phyloP scores from a whole-genome alignment of 306 rosid genomes.

The Castanospermum australe region DNA sequence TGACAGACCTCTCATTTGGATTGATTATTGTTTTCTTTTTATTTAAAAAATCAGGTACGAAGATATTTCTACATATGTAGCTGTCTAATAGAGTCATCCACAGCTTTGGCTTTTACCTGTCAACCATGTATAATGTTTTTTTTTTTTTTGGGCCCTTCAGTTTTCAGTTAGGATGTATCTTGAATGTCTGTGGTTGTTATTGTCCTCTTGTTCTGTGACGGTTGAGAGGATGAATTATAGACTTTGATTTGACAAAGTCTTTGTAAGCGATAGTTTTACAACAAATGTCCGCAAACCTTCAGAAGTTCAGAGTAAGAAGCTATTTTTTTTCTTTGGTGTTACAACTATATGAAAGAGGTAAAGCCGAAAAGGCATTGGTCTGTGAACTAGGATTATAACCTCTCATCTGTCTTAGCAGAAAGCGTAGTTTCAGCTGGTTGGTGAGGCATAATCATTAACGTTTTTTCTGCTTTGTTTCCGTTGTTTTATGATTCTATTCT shows the following conservation, averaged over 20 bases:
- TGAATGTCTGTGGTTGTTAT: background rate
- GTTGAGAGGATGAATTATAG: background rate
- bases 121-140: constrained; percentile 4
- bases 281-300: background rate
- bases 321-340: background rate
- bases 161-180: constrained; percentile 17
- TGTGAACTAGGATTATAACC: background rate
- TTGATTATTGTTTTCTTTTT: background rate
- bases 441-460: constrained; percentile 19
- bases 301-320: background rate
- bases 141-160: constrained; percentile 2
- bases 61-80: background rate
- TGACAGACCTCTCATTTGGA: background rate
- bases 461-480: background rate
- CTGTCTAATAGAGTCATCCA: background rate
- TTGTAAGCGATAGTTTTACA: background rate
- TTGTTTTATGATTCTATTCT: constrained; percentile 7
- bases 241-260: background rate
- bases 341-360: background rate
- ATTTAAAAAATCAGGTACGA: background rate
- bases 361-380: background rate
- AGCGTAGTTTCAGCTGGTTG: constrained; percentile 14
- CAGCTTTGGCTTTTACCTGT: constrained; percentile 24
- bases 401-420: background rate
- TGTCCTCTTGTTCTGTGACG: background rate